These are phyloP conservation scores for Uronychia setigera DNA, from an alignment of 73 alveolate genomes.

Conservation along the genomic window DNA sequence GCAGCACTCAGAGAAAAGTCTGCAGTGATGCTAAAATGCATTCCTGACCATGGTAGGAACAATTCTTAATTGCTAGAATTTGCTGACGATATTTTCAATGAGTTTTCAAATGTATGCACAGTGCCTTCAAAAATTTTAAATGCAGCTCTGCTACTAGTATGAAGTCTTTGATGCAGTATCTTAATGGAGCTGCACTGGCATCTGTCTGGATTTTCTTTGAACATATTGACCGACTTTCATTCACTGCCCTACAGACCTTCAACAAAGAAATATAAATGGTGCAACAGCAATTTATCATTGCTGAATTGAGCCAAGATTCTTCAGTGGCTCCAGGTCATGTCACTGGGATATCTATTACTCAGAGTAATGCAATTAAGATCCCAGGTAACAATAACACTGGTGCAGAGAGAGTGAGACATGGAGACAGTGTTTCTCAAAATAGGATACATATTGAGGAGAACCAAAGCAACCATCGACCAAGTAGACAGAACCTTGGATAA, in stretches of 20 bases:
- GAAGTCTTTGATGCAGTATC: slow-evolving; percentile 48
- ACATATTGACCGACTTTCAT: slow-evolving; percentile 45
- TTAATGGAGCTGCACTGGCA: slow-evolving; percentile 81
- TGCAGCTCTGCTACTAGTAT: slow-evolving; percentile 26
- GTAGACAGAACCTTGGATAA: no score
- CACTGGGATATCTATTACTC: neutral
- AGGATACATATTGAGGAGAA: neutral
- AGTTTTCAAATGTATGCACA: slow-evolving; percentile 55
- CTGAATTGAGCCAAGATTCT: slow-evolving; percentile 44
- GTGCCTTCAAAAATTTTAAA: slow-evolving; percentile 51
- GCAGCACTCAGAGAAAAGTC: slow-evolving; percentile 75
- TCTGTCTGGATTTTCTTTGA: slow-evolving; percentile 63
- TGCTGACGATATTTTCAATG: slow-evolving; percentile 70
- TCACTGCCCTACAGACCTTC: slow-evolving; percentile 39
- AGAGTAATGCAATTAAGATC: neutral
- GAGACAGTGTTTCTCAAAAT: neutral
- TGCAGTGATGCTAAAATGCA: slow-evolving; percentile 60
- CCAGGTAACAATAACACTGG: no score
- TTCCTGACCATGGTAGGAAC: slow-evolving; percentile 20
- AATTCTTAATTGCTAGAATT: neutral
- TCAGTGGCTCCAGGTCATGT: neutral
- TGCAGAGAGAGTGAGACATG: neutral
- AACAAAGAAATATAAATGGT: slow-evolving; percentile 78
- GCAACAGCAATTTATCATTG: slow-evolving; percentile 65
- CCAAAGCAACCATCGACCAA: no score